phyloP scores from a whole-genome alignment of 805 yeast genomes.

The Helenozyma rhizophorensis region DNA sequence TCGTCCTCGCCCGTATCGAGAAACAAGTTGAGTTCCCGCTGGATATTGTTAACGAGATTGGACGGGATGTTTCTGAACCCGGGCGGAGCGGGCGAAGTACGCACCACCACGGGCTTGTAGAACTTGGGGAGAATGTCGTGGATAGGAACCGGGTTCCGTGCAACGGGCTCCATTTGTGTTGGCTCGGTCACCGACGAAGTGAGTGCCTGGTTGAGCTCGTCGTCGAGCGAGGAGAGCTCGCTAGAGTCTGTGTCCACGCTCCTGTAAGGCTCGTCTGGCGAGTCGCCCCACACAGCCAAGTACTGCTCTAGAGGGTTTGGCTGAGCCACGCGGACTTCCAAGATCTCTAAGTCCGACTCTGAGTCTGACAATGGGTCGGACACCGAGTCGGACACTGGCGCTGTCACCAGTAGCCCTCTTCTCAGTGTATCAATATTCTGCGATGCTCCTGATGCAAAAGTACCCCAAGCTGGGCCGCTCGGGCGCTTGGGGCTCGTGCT shows the following conservation, averaged over 20 bases:
- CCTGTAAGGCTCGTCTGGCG: background rate
- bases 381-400: no score
- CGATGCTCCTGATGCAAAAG: no score
- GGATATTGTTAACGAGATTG: slow-evolving; percentile 25
- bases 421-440: no score
- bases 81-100: slow-evolving; percentile 13
- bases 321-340: slow-evolving; percentile 9
- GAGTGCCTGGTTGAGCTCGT: slow-evolving; percentile 11
- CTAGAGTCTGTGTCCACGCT: slow-evolving; percentile 5
- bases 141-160: slow-evolving; percentile 1
- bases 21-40: slow-evolving; percentile 22
- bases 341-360: slow-evolving; percentile 15
- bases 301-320: background rate
- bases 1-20: slow-evolving; percentile 18
- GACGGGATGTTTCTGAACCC: slow-evolving; percentile 25
- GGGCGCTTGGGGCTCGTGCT: no score
- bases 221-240: slow-evolving; percentile 13
- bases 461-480: no score
- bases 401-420: no score
- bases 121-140: slow-evolving; percentile 7
- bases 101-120: slow-evolving; percentile 5
- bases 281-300: background rate
- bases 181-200: slow-evolving; percentile 4
- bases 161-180: slow-evolving; percentile 1
- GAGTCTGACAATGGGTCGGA: no score